These are phyloP conservation scores for Mycena albidolilacea DNA, from an alignment of 768 basidiomycete species.

Conservation along the genomic window DNA sequence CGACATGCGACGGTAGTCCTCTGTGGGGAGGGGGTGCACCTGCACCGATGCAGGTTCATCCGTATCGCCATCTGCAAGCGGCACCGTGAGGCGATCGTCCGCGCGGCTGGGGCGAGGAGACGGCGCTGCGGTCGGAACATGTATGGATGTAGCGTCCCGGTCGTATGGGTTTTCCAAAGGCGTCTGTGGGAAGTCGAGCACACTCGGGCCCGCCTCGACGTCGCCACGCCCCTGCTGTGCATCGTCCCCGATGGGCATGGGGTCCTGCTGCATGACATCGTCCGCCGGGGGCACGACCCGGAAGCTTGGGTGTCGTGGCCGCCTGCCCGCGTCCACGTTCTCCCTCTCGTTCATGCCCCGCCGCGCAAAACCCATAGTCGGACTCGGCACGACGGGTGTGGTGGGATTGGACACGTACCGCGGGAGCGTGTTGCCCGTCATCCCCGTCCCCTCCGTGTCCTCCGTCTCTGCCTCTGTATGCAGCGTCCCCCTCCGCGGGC, in stretches of 20 bases:
- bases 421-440: constrained; percentile 39
- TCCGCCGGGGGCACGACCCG: constrained; percentile 33
- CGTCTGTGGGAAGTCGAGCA: constrained; percentile 22
- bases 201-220: constrained; percentile 23
- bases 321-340: constrained; percentile 17
- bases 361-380: constrained; percentile 3
- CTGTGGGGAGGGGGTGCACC: constrained; percentile 35
- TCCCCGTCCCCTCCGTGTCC: constrained; percentile 30
- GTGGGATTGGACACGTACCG: constrained; percentile 36
- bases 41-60: constrained; percentile 39
- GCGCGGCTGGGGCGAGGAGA: constrained; percentile 30
- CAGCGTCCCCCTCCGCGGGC: constrained; percentile 29
- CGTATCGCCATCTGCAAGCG: background rate
- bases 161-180: constrained; percentile 35
- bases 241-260: background rate
- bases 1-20: constrained; percentile 42
- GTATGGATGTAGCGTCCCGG: constrained; percentile 8
- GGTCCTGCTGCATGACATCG: constrained; percentile 8
- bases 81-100: constrained; percentile 22
- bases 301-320: constrained; percentile 32
- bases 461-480: constrained; percentile 34
- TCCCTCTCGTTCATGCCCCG: background rate
- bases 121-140: background rate
- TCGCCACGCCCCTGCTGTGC: constrained; percentile 4
- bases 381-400: constrained; percentile 28